Conservation (phyloP, 495 filamentous ascomycete genomes). For the Hamigera avellanea region DNA sequence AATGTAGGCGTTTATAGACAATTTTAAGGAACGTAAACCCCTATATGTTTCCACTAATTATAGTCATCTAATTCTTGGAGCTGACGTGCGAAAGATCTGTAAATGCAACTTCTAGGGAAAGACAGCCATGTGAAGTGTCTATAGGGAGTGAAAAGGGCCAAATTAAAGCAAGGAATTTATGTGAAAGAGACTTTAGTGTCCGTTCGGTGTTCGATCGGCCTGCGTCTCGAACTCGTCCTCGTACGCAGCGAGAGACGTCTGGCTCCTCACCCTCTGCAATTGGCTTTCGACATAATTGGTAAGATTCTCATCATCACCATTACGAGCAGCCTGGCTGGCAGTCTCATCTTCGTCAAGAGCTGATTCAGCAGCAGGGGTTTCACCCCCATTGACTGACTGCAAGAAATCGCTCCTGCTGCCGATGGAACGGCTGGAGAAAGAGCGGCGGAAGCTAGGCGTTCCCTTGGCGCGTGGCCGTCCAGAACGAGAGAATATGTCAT, state of each 20-base stretch:
- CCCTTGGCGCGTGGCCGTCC: conserved; percentile 24
- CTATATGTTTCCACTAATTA: too few species aligned
- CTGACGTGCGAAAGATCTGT: too few species aligned
- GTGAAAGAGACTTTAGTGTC: too few species aligned
- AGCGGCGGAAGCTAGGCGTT: conserved; percentile 54
- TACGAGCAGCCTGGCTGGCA: conserved; percentile 17
- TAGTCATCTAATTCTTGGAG: too few species aligned
- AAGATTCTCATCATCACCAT: conserved; percentile 34
- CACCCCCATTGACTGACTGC: conserved; percentile 23
- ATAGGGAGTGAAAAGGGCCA: too few species aligned
- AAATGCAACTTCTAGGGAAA: too few species aligned
- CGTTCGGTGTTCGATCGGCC: conserved; percentile 22
- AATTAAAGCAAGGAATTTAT: too few species aligned
- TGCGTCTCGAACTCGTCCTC: conserved; percentile 52
- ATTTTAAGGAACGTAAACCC: too few species aligned
- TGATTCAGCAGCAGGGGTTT: conserved; percentile 8
- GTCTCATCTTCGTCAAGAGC: conserved; percentile 21
- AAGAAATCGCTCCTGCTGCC: conserved; percentile 74
- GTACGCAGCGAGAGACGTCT: conserved; percentile 36
- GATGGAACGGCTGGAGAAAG: conserved; percentile 78
- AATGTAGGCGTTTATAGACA: too few species aligned
- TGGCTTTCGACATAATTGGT: conserved; percentile 62
- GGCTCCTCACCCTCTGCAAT: conserved; percentile 49
- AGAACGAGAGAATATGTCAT: conserved; percentile 64
- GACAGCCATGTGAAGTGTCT: too few species aligned